These are phyloP conservation scores for Fusarium devonianum DNA, from an alignment of 2,329 filamentous ascomycete genomes.

Conservation along the genomic window DNA sequence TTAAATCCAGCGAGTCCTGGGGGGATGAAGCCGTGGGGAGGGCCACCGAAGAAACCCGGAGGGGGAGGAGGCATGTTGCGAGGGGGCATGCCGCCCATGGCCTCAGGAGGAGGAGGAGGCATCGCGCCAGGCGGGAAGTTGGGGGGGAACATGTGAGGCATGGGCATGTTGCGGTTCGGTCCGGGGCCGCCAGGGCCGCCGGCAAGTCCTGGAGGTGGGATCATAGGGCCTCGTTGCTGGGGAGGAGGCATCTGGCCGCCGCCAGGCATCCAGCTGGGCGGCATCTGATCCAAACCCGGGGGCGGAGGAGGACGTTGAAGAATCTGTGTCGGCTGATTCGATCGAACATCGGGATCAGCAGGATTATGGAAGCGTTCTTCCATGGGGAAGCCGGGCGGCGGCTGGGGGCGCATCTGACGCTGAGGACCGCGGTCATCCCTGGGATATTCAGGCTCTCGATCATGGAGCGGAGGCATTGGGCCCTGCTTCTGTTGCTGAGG, in stretches of 20 bases:
- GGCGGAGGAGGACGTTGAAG: conserved; percentile 68
- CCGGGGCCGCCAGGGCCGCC: conserved; percentile 36
- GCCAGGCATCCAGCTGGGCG: conserved; percentile 60
- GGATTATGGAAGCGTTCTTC: conserved; percentile 60
- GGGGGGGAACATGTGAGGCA: conserved; percentile 68
- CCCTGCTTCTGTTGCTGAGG: conserved; percentile 52
- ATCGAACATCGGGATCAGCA: conserved; percentile 55
- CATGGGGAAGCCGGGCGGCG: conserved; percentile 59
- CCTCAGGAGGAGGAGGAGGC: conserved; percentile 58
- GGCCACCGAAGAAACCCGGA: conserved; percentile 63
- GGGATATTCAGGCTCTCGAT: conserved; percentile 57
- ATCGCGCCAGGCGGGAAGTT: conserved; percentile 62
- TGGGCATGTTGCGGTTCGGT: conserved; percentile 53
- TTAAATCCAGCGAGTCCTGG: conserved; percentile 65
- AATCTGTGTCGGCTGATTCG: conserved; percentile 68
- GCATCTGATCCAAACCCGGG: conserved; percentile 68
- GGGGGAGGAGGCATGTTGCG: conserved; percentile 64
- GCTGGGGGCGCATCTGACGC: conserved; percentile 54
- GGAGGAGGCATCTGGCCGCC: conserved; percentile 55
- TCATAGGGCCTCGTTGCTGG: conserved; percentile 58
- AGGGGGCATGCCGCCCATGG: conserved; percentile 58
- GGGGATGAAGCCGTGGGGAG: conserved; percentile 61
- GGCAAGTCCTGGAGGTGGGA: conserved; percentile 65
- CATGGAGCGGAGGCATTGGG: conserved; percentile 49
- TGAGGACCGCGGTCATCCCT: conserved; percentile 46